Conservation (phyloP, 257 asterid genomes). For the Solanum ossicruentum region DNA sequence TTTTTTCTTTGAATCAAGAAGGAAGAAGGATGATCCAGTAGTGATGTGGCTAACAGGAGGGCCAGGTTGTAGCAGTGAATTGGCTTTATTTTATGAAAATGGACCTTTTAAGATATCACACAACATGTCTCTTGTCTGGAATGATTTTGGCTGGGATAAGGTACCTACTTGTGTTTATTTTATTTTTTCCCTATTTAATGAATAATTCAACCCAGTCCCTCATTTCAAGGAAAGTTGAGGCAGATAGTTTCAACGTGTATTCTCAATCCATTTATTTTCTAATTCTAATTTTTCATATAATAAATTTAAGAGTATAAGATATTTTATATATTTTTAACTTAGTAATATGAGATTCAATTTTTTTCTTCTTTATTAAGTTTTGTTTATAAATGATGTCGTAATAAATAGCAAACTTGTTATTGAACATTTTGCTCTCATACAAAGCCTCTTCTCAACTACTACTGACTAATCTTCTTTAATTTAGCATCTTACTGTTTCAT, state of each 20-base stretch:
- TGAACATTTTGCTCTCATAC: not conserved
- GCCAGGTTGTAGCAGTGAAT: slow-evolving; percentile 54
- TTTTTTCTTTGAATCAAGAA: slow-evolving; percentile 40
- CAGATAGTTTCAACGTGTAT: not conserved
- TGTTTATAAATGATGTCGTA: too few relatives aligned
- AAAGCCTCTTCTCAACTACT: not conserved
- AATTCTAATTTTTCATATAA: too few relatives aligned
- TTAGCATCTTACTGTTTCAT: not conserved
- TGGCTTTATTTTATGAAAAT: slow-evolving; percentile 48
- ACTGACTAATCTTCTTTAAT: not conserved
- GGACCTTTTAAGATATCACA: slow-evolving; percentile 35
- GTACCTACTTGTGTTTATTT: not conserved
- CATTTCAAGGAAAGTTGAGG: not conserved
- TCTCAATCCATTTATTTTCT: too few relatives aligned
- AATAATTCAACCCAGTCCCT: not conserved
- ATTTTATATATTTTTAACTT: too few relatives aligned
- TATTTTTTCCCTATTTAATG: not conserved
- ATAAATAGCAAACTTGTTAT: not conserved
- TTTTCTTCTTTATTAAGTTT: too few relatives aligned
- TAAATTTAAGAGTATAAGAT: too few relatives aligned
- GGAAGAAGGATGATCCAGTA: slow-evolving; percentile 29
- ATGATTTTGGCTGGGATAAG: slow-evolving; percentile 55
- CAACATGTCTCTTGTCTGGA: slow-evolving; percentile 34
- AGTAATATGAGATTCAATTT: too few relatives aligned
- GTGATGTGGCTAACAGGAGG: slow-evolving; percentile 59